These are phyloP conservation scores for Bombardia bombarda DNA, from an alignment of 495 filamentous ascomycete genomes.

Conservation along the genomic window DNA sequence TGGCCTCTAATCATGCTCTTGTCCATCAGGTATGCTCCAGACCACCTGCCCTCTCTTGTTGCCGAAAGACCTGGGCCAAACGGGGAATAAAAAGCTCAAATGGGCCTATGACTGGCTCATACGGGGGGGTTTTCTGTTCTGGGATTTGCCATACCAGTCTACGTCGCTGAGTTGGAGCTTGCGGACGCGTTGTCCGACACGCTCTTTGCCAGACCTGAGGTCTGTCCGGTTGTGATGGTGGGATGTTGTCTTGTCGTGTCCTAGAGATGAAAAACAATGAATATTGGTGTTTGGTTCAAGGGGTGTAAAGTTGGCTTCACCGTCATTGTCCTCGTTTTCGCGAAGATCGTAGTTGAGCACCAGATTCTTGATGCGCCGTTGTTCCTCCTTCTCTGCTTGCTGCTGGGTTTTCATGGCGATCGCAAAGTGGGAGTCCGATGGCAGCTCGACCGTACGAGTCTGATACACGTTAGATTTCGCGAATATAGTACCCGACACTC, in stretches of 20 bases:
- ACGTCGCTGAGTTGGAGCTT: slow-evolving; percentile 94
- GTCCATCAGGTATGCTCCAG: not conserved
- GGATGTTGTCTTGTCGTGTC: slow-evolving; percentile 39
- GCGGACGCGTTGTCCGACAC: slow-evolving; percentile 72
- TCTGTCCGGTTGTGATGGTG: slow-evolving; percentile 49
- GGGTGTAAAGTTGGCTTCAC: slow-evolving; percentile 45
- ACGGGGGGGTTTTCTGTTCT: slow-evolving; percentile 5
- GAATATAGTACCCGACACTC: not conserved
- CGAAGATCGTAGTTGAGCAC: slow-evolving; percentile 93
- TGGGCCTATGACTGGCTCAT: not conserved
- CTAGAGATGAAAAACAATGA: slow-evolving; percentile 32
- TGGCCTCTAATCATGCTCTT: not conserved
- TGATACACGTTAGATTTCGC: slow-evolving; percentile 22
- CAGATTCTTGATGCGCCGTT: slow-evolving; percentile 94
- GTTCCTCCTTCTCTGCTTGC: slow-evolving; percentile 89
- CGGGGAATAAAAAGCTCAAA: no score
- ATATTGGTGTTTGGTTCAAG: slow-evolving; percentile 34
- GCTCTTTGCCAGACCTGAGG: slow-evolving; percentile 57
- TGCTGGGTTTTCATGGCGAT: slow-evolving; percentile 93
- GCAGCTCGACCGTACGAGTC: slow-evolving; percentile 90
- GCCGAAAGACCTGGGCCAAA: no score
- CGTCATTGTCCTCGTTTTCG: slow-evolving; percentile 65
- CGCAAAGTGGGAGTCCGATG: slow-evolving; percentile 90
- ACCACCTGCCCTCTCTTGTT: not conserved
- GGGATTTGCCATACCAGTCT: slow-evolving; percentile 68